Base-by-base conservation (phyloP, 1,284 basidiomycete genomes). In the Ustilago cynodontis region DNA sequence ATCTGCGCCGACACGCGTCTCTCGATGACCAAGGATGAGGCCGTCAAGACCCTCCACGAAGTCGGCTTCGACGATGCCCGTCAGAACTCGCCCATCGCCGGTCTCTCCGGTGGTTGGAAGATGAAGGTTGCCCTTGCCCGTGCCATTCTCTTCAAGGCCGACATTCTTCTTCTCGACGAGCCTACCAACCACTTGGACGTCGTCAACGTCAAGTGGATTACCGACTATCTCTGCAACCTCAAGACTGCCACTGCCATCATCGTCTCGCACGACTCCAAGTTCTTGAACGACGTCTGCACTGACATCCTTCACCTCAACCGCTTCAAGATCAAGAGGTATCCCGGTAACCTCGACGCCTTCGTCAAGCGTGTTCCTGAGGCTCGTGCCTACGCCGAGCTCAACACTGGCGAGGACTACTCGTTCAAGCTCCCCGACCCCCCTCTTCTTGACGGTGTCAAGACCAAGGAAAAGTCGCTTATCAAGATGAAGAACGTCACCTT, bases 101-200 rank as follows among this genome's bases (percentile, higher is more conserved):
- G 82, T 65, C 79, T 86, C 62, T 86, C 84, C 26, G 84, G 84
- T 83, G 84, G 84, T 71, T 86, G 84, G 84, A 86, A 86, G 82
- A 86, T 86, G 84, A 86, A 86, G 83, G 81, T 86, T 70, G 84
- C 84, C 67, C 80, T 86, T 29, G 84, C 84, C 39, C 84, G 84
- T 75, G 84, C 84, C 65, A 80, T 86, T 58, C 78, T 86, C 56
- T 86, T 84, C 84, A 84, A 84, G 82, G 84, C 84, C 70, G 84
- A 86, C 78, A 86, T 86, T 70, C 76, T 86, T 33, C 78, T 86
- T 35, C 81, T 86, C 59, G 84, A 86, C 55, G 84, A 86, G 78
- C 84, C 84, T 51, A 86, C 84, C n/a, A 86, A 86, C 81, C 84
- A 86, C 72, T 76, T 86, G 77, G 84, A 86, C 69, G 84, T 86